A percentile compares a stretch with the other conserved stretches of the same genome.
Conservation (phyloP, 1,284 basidiomycete genomes). For the Takashimella tepidaria region DNA sequence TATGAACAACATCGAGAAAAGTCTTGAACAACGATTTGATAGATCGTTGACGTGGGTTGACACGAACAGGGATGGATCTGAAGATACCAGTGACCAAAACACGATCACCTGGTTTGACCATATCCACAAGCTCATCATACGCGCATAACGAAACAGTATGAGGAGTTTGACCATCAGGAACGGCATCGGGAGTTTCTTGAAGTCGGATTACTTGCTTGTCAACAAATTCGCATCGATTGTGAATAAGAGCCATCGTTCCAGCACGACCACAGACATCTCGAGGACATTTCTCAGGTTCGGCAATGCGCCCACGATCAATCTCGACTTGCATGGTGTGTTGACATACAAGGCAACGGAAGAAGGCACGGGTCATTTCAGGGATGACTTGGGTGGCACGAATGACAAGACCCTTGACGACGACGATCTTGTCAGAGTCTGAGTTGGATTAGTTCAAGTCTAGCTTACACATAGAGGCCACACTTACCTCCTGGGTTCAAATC, state of each 20-base stretch:
- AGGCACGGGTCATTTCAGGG: conserved; percentile 95
- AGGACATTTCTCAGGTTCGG: conserved; percentile 85
- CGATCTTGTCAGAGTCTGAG: conserved; percentile 90
- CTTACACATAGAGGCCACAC: conserved; percentile 20
- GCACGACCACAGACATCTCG: conserved; percentile 82
- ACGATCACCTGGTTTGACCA: conserved; percentile 90
- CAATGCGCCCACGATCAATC: conserved; percentile 92
- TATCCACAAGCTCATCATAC: conserved; percentile 95
- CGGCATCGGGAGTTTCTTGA: conserved; percentile 95
- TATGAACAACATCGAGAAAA: conserved; percentile 90
- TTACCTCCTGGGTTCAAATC: conserved; percentile 81
- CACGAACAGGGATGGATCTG: conserved; percentile 84
- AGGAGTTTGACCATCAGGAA: conserved; percentile 96
- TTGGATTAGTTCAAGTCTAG: conserved; percentile 9
- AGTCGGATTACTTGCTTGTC: conserved; percentile 92
- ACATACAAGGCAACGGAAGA: conserved; percentile 96
- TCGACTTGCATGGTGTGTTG: conserved; percentile 91
- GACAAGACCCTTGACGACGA: conserved; percentile 91
- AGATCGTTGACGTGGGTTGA: conserved; percentile 84
- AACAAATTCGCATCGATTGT: conserved; percentile 94
- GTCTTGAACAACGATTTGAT: conserved; percentile 96
- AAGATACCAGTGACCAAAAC: conserved; percentile 90
- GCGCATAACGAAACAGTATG: conserved; percentile 93
- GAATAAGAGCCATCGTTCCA: conserved; percentile 89
- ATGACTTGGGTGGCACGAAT: conserved; percentile 97